Evolutionary conservation across 2,329 filamentous ascomycete species (phyloP), one percentile per base, ranked within the genome.

Genomic region (Byssoonygena ceratinophila): DNA sequence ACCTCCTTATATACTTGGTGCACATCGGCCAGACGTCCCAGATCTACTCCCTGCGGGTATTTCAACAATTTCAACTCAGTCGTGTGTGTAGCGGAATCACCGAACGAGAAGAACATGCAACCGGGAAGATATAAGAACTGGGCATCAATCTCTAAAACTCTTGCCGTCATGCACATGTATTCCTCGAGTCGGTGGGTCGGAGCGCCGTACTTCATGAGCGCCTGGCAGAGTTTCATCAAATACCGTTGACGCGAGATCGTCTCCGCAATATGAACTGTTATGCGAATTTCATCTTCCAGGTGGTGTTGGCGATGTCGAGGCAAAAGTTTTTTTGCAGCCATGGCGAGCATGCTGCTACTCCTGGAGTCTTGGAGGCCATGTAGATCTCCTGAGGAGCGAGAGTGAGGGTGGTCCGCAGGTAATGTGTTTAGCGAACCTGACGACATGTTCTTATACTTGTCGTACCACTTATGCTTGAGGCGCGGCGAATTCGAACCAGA

Each of bases 41-140:
- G 59, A 46, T 74, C 69, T 34, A 74, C 67, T 1, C 67, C 70
- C 53, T 73, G 70, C 1, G 60, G 60, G 7, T 68, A 66, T 1
- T 69, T 66, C 4, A 74, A 65, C 3, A 75, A 63, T 51, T 72
- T 72, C 27, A 75, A 68, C 53, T 75, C 69, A 0, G 72, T 71
- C 6, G 71, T 74, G 32, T 73, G 68, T 0, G 72, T 74, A 4
- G 66, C 60, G 8, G 65, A 54, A 48, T 74, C 72, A 49, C 81
- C 89, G 63, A 96, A 95, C 3, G 87, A 91, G 63, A 95, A 85
- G 53, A 96, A 86, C 90, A 96, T 96, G 63, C 87, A 94, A 0
- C 87, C 87, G 0, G 90, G 89, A 27, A 95, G 80, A 64, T 95
- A 96, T 20, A 95, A 72, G 60, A 92, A 95, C 61, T 94, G 88